These are phyloP conservation scores for Xerocomellus dryophilus DNA, from an alignment of 768 basidiomycete genomes.

Conservation along the genomic window DNA sequence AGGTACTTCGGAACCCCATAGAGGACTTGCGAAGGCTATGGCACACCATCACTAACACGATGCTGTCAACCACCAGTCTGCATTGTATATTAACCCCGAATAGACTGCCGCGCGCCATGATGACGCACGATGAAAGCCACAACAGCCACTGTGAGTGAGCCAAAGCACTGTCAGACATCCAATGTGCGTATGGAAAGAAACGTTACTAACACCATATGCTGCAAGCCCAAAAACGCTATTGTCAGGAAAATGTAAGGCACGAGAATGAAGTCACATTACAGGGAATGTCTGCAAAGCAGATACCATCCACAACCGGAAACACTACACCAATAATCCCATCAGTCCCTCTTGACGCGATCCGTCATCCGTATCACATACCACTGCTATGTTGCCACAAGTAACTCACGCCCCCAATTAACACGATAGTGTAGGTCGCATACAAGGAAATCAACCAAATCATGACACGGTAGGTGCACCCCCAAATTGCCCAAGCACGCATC, in stretches of 20 bases:
- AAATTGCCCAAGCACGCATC: conserved; percentile 20
- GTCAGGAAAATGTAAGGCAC: background rate
- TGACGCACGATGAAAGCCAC: conserved; percentile 7
- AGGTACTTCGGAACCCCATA: background rate
- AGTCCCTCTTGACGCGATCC: background rate
- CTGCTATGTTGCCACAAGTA: conserved; percentile 6
- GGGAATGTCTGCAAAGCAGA: background rate
- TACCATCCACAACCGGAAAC: background rate
- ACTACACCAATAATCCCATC: background rate
- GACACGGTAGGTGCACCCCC: conserved; percentile 12
- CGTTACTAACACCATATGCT: conserved; percentile 6
- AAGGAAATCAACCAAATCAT: conserved; percentile 1
- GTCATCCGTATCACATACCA: background rate
- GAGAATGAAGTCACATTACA: background rate
- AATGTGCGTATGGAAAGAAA: background rate
- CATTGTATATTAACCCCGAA: background rate
- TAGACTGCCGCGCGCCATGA: background rate
- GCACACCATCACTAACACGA: conserved; percentile 3
- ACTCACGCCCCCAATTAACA: conserved; percentile 1
- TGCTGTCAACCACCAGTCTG: conserved; percentile 5
- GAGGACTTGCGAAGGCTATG: background rate
- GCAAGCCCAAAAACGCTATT: background rate
- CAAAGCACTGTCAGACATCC: background rate
- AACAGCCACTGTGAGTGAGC: conserved; percentile 7
- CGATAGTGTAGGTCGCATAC: conserved; percentile 6